Evolutionary conservation across 441 rosid genomes (phyloP), one percentile per base, ranked within the genome.

Genomic region (Jatropha podagrica): DNA sequence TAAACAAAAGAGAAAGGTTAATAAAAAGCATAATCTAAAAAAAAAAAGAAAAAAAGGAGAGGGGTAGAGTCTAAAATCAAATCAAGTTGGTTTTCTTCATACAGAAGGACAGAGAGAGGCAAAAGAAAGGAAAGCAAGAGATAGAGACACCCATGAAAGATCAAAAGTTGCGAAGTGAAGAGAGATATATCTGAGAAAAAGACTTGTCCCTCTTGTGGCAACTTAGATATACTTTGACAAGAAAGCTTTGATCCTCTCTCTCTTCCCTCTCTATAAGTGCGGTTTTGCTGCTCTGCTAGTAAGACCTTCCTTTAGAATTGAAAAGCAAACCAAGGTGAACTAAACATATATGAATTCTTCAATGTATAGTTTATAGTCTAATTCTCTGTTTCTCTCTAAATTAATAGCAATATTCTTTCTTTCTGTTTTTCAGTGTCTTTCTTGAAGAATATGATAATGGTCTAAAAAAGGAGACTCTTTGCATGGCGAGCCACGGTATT

Each of bases 401-500:
- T 11, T 49, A 15, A 48, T 46, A 60, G 64, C 64, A 56, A 71
- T 9, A 3, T 12, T 5, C 6, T 44, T 44, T 5, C 6, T 10
- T 23, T 23, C 48, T 69, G 66, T 68, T 77, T 75, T 76, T 60
- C 65, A 60, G 72, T 68, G 71, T 78, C 66, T 68, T 76, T 59
- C 65, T 63, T 81, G 73, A 61, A 80, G 71, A 72, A 68, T 61
- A 75, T 71, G 81, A 82, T 65, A 73, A 85, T 82, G 80, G 81
- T 81, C 62, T 81, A 72, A 79, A 80, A 77, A 76, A 78, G 27
- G 69, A 69, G 68, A 61, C 55, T 69, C 7, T 40, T 73, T 79
- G 89, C 84, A 93, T 93, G 99, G 97, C 96, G 61, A 92, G 87
- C 73, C 93, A 90, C 76, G 83, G 92, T 69, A 78, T 89, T 75